Evolutionary conservation across 371 early-diverging fungal genomes (phyloP).

Genomic region (Fennellomyces sp.): DNA sequence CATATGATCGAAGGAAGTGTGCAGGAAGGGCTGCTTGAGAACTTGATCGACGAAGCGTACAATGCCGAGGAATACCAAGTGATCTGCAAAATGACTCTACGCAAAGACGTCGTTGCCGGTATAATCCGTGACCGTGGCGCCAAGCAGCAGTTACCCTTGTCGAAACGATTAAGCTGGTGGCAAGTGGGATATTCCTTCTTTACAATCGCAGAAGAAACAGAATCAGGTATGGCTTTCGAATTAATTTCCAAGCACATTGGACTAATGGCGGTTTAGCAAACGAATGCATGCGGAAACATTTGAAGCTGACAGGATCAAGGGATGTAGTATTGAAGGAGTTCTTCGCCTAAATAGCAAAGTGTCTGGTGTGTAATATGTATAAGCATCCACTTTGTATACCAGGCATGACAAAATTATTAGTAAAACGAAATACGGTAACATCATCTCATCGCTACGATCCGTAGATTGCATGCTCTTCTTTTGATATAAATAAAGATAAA

Average conservation of each 20-base stretch:
- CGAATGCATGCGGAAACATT: constrained; percentile 6
- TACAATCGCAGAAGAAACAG: constrained; percentile 2
- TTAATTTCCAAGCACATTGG: no score
- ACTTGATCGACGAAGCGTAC: neutral
- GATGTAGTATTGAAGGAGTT: neutral
- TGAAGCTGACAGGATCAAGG: neutral
- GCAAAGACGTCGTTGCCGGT: neutral
- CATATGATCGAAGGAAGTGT: neutral
- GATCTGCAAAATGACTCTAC: neutral
- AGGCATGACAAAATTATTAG: no score
- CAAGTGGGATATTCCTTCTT: constrained; percentile 12
- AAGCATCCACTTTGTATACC: neutral
- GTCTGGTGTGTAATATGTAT: no score
- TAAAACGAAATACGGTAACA: no score
- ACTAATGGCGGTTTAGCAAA: no score
- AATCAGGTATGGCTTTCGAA: constrained; percentile 7
- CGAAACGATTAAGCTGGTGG: constrained; percentile 12
- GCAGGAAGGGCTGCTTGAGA: neutral
- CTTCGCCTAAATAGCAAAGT: neutral
- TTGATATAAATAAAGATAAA: neutral
- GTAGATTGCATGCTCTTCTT: no score
- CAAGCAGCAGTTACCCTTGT: neutral
- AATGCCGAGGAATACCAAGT: neutral
- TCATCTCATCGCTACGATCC: no score
- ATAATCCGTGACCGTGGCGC: neutral